Evolutionary conservation across 2,329 filamentous ascomycete genomes (phyloP), one percentile per base, ranked within the genome.

Genomic region (Ceratocystiopsis sp.): DNA sequence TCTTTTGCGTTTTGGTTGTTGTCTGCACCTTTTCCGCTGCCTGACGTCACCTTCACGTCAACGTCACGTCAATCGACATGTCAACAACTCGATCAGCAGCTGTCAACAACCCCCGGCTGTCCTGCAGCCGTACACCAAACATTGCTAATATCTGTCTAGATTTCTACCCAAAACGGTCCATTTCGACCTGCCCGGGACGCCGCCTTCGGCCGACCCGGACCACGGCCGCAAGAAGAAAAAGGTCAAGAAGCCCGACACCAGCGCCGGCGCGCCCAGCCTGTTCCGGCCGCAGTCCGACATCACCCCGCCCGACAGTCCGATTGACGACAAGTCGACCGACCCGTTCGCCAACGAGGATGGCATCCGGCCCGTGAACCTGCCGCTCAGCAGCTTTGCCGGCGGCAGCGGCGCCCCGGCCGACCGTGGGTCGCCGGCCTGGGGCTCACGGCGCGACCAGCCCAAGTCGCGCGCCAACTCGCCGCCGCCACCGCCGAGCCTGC

Each of bases 111-210:
- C 19, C 19, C 7, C 19, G 4, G 7, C 19, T 21, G 19, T 7
- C 7, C 19, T 4, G 7, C 19, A 21, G 19, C 19, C 19, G 19
- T 21, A 21, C 19, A 4, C 19, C 32, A 12, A 33, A 4, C 32
- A 33, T 14, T 33, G 33, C 33, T 34, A 15, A 36, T 11, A 3
- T 17, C 25, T 18, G 15, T 18, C n/a, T 57, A 94, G 87, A 45
- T 94, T 94, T 58, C 73, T 95, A 34, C 89, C 89, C 33, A 87
- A 93, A 59, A 96, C 89, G 36, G 70, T 94, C 55, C 79, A 93
- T 60, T 96, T 96, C 60, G 78, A 79, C 52, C 68, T 83, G 45
- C 73, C 75, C 12, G 68, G 69, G 35, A 68, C 67, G 32, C 64
- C 66, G 42, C 62, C 60, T 45, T 55, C 49, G 39, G 50, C 45